Evolutionary conservation across 2,329 filamentous ascomycete genomes (phyloP), one percentile per base, ranked within the genome.

Genomic region (Fusarium pseudonygamai): DNA sequence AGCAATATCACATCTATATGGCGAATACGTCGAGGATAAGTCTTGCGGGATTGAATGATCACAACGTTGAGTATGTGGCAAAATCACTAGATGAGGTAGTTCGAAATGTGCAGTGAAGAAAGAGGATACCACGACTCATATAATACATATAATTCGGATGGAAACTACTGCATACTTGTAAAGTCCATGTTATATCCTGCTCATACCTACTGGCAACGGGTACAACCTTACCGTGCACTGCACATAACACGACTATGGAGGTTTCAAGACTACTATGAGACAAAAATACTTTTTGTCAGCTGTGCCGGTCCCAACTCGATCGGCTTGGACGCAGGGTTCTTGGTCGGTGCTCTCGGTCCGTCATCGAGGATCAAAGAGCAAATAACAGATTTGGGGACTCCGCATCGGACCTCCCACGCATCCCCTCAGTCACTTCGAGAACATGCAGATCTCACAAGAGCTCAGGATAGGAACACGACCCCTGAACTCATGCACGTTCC

Each of bases 1-100:
- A 78, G 6, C 65, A 78, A 34, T 76, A 80, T 42, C 80, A 83
- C 37, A 80, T 84, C 18, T 83, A 83, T 71, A 84, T 84, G 82
- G 80, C 82, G 10, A 76, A 78, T 42, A 83, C 77, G 4, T 83
- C 81, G 4, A 75, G 82, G 14, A 83, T 84, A 30, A 83, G 81
- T 2, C 77, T 84, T n/a, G 82, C 83, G 0, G 82, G 82, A 0
- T 64, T 84, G 11, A 84, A 83, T 30, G 78, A 82, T 0, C 61
- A 73, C 6, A 84, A 84, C 28, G 78, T 84, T 30, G 58, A 64
- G 11, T 75, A 76, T 16, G 63, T 68, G 20, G 74, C 74, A 1
- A 64, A 57, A 16, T 60, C 69, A 4, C 13, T 75, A 13, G 73
- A 75, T 20, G 47, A 74, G n/a, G 73, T 71, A 8, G 73, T 75